Percentiles rank a stretch among this genome's conserved stretches.
These are phyloP conservation scores for Aspergillus aculeatinus DNA, from an alignment of 2,329 filamentous ascomycete species.

Conservation along the genomic window DNA sequence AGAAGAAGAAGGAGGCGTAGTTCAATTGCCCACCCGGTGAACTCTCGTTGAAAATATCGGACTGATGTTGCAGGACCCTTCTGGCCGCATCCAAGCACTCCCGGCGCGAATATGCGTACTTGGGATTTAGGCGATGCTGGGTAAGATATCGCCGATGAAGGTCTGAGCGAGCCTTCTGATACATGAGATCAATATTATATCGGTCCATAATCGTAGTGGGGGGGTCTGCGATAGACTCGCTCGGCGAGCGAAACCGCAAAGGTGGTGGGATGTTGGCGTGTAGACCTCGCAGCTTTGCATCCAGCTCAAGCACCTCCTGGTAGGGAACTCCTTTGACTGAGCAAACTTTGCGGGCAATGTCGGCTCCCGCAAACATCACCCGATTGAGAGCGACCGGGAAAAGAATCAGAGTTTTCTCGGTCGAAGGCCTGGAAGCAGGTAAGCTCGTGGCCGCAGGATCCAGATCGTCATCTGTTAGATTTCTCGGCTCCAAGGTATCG, in stretches of 20 bases:
- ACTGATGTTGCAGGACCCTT: slow-evolving; percentile 48
- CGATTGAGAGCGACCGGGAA: slow-evolving; percentile 33
- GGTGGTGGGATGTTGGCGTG: slow-evolving; percentile 7
- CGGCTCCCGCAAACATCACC: slow-evolving; percentile 29
- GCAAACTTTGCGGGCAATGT: slow-evolving; percentile 24
- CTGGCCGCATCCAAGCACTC: slow-evolving; percentile 48
- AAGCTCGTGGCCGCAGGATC: slow-evolving; percentile 48
- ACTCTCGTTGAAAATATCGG: slow-evolving; percentile 48
- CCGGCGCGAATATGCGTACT: slow-evolving; percentile 39
- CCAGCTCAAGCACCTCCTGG: slow-evolving; percentile 25
- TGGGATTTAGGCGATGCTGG: slow-evolving; percentile 29
- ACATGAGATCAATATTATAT: slow-evolving; percentile 52
- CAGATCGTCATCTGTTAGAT: slow-evolving; percentile 61
- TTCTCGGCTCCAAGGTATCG: slow-evolving; percentile 56
- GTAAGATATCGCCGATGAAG: slow-evolving; percentile 53
- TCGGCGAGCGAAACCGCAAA: slow-evolving; percentile 11
- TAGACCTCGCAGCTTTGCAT: slow-evolving; percentile 26
- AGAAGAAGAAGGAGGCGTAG: slow-evolving; percentile 18
- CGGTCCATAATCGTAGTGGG: slow-evolving; percentile 50
- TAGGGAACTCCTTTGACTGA: slow-evolving; percentile 1
- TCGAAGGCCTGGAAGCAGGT: slow-evolving; percentile 51
- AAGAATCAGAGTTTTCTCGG: slow-evolving; percentile 51
- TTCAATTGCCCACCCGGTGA: slow-evolving; percentile 49
- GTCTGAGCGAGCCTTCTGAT: slow-evolving; percentile 50
- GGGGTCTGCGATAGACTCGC: slow-evolving; percentile 2